A percentile compares a stretch with the other conserved stretches of the same genome.
These are phyloP conservation scores for Penicillium aurantiogriseum DNA, from an alignment of 2,329 filamentous ascomycete genomes.

Conservation along the genomic window DNA sequence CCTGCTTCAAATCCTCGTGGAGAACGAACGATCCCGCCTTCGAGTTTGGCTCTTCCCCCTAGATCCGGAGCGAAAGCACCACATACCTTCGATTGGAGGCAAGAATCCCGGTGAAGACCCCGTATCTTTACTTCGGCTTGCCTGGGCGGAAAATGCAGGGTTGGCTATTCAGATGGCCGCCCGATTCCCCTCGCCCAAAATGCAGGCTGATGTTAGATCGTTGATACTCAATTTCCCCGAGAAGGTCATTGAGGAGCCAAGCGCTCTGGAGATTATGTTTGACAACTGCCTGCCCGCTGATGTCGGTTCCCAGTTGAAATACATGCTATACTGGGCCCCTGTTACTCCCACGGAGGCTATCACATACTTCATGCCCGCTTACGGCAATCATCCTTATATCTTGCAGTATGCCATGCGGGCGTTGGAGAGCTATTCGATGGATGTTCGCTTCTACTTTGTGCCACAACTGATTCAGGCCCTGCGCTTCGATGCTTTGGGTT, in stretches of 20 bases:
- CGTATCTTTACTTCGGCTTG: constrained; percentile 68
- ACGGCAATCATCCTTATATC: constrained; percentile 86
- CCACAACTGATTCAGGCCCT: constrained; percentile 96
- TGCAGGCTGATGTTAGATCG: constrained; percentile 74
- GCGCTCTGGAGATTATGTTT: constrained; percentile 78
- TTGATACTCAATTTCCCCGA: constrained; percentile 80
- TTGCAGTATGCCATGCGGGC: constrained; percentile 97
- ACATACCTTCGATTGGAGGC: constrained; percentile 46
- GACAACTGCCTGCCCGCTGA: constrained; percentile 74
- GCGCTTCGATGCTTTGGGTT: constrained; percentile 87
- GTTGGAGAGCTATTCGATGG: constrained; percentile 89
- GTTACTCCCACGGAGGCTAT: constrained; percentile 91
- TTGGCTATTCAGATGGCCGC: constrained; percentile 82
- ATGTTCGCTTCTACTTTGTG: constrained; percentile 98
- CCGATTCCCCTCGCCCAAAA: constrained; percentile 72
- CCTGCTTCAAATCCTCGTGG: constrained; percentile 74
- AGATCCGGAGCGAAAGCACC: constrained; percentile 59
- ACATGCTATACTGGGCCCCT: constrained; percentile 87
- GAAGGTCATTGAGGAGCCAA: constrained; percentile 75
- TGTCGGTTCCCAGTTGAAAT: constrained; percentile 83
- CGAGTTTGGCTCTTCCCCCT: constrained; percentile 88
- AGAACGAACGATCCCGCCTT: constrained; percentile 79
- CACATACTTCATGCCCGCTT: constrained; percentile 88
- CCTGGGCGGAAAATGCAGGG: constrained; percentile 81
- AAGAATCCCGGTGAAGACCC: constrained; percentile 52